Percentiles rank a stretch among this genome's conserved stretches.
Evolutionary conservation across 148 eudicot genomes (phyloP).

Genomic region (Fagopyrum esculentum): DNA sequence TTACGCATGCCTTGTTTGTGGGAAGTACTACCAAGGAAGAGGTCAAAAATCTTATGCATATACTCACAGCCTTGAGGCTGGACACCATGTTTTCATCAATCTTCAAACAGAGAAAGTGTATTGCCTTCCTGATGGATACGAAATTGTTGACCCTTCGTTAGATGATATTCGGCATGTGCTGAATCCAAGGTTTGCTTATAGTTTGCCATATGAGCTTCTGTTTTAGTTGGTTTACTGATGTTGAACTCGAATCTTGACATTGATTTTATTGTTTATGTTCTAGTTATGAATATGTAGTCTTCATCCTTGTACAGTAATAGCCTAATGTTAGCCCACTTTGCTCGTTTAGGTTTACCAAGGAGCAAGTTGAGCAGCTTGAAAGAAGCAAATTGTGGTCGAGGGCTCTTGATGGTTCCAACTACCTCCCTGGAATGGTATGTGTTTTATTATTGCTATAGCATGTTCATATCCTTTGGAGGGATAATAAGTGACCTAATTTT

Average conservation of each 20-base stretch:
- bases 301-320: neutral
- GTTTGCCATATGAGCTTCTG: neutral
- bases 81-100: constrained; percentile 91
- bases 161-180: constrained; percentile 91
- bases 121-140: constrained; percentile 97
- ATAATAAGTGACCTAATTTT: neutral
- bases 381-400: constrained; percentile 80
- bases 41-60: constrained; percentile 87
- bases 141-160: constrained; percentile 79
- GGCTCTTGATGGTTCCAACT: constrained; percentile 98
- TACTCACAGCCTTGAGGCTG: constrained; percentile 94
- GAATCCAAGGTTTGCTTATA: constrained; percentile 64
- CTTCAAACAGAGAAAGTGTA: constrained; percentile 78
- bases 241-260: neutral
- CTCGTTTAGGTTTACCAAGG: constrained; percentile 42
- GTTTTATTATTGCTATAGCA: neutral
- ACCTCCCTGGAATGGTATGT: constrained; percentile 94
- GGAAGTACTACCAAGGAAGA: constrained; percentile 92
- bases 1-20: constrained; percentile 94
- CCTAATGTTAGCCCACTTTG: neutral
- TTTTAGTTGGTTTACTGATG: neutral
- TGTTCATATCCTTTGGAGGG: constrained; percentile 1
- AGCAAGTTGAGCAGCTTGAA: constrained; percentile 70
- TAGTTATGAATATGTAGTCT: neutral
- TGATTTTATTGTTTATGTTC: neutral